phyloP scores from a whole-genome alignment of 345 rosid species.

The Gossypium stocksii region DNA sequence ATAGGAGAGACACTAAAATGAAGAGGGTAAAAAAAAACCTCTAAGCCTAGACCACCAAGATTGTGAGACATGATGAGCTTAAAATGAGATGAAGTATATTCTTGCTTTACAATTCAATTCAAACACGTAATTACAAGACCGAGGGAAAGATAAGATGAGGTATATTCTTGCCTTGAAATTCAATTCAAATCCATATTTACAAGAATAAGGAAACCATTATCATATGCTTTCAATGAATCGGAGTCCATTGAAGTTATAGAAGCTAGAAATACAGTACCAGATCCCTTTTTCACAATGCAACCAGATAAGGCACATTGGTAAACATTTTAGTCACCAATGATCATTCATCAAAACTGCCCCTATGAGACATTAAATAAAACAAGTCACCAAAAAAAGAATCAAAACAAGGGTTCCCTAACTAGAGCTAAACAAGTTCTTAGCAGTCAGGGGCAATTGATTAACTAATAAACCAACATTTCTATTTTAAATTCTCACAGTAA shows the following conservation, averaged over 20 bases:
- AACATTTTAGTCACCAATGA: neutral
- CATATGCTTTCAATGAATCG: neutral
- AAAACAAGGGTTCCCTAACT: neutral
- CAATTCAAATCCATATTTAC: neutral
- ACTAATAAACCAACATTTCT: neutral
- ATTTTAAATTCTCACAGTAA: neutral
- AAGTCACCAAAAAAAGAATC: neutral
- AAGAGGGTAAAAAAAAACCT: neutral
- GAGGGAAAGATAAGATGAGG: neutral
- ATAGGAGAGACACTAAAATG: neutral
- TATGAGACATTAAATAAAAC: neutral
- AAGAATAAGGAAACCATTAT: neutral
- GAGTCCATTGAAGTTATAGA: neutral
- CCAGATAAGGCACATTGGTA: neutral
- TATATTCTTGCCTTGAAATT: neutral
- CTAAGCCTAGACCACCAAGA: neutral
- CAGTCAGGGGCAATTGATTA: neutral
- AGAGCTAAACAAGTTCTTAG: neutral
- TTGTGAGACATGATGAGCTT: neutral
- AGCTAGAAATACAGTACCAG: neutral
- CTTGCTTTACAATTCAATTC: neutral
- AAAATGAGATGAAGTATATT: neutral
- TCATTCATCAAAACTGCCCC: neutral
- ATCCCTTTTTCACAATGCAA: neutral
- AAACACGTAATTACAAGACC: neutral